Base-by-base conservation (phyloP, 305 asterid genomes). In the Rubia peregrina region DNA sequence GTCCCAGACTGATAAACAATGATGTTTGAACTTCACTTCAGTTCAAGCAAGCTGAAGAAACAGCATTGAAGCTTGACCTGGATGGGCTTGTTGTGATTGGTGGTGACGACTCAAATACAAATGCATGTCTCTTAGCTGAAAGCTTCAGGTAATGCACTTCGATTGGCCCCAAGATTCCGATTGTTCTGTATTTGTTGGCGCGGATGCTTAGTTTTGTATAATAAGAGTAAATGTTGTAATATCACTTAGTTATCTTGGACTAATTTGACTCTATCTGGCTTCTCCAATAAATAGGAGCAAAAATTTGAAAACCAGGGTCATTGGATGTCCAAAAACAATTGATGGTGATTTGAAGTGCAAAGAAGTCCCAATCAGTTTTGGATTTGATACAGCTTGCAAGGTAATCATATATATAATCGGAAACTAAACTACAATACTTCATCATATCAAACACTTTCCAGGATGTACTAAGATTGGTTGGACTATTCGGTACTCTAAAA, bases 321-420 rank as follows among this genome's bases (percentile, higher is more conserved):
- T 94, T 75, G 99, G 99, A 81, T 94, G 99, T 73, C 99, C 99
- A 14, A 94, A 94, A 83, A 94, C 99, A 77, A 94, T 94, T 49
- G 99, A 94, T 71, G 99, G 97, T 76, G 99, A 94, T 83, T 87
- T 91, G 76, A 94, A 94, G 82, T 82, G 86, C 84, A 90, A 86
- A 80, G 99, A 94, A 83, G 99, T 94, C 69, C 99, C 99, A 75
- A 64, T 79, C 63, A 95, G 99, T 83, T 95, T 95, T 77, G 99
- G 99, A 22, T 95, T 95, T 75, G 99, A 95, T 78, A 95, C 98
- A 49, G 99, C 99, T 43, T 95, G 99, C 97, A 91, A 94, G 98
- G 98, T 94, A 33, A 70, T 55, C 7, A 10, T 68, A 22, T 2
- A 43, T 57, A 43, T 41, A 11, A 19, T 33, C 21, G 24, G 49